Percentiles rank a stretch among this genome's conserved stretches.
Conservation (phyloP, 352 stramenopile genomes). For the Phytopythium boreale region DNA sequence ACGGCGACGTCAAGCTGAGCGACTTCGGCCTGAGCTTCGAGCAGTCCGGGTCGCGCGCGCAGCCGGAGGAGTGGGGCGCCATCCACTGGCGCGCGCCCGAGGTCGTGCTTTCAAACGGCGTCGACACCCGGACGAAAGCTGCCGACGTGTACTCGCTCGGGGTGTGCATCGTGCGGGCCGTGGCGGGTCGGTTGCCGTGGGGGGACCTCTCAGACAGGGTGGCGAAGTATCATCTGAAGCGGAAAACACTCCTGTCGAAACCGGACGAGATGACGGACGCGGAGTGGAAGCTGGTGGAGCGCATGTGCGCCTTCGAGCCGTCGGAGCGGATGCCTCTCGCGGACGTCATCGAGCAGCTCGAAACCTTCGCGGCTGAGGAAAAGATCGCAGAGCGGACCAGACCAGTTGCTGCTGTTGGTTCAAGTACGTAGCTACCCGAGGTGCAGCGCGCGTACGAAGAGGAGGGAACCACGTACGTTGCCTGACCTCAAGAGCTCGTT, state of each 20-base stretch:
- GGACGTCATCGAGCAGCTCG: slow-evolving; percentile 6
- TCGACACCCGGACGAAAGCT: not conserved
- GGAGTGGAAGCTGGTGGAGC: slow-evolving; percentile 1
- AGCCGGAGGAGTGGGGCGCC: slow-evolving; percentile 5
- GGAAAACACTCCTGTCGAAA: not conserved
- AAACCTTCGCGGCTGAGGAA: not conserved
- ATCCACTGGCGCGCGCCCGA: slow-evolving; percentile 18
- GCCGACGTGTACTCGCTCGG: slow-evolving; percentile 19
- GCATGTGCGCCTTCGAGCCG: slow-evolving; percentile 3
- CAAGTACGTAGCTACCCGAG: no score
- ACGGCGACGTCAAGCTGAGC: slow-evolving; percentile 21
- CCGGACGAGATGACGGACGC: slow-evolving; percentile 2
- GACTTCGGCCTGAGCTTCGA: slow-evolving; percentile 30
- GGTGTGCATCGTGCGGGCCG: slow-evolving; percentile 15
- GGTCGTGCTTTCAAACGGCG: slow-evolving; percentile 3
- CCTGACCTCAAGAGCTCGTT: no score
- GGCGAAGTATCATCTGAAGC: not conserved
- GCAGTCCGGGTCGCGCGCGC: slow-evolving; percentile 9
- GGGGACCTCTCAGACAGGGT: not conserved
- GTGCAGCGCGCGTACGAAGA: no score
- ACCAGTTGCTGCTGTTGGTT: no score
- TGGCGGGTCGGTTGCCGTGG: slow-evolving; percentile 10
- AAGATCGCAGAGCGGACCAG: not conserved
- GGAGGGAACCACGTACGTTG: no score
- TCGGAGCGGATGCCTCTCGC: not conserved